Percentiles rank a stretch among this genome's conserved stretches.
phyloP scores from a whole-genome alignment of 73 alveolate genomes.

The Diophrys appendiculata region DNA sequence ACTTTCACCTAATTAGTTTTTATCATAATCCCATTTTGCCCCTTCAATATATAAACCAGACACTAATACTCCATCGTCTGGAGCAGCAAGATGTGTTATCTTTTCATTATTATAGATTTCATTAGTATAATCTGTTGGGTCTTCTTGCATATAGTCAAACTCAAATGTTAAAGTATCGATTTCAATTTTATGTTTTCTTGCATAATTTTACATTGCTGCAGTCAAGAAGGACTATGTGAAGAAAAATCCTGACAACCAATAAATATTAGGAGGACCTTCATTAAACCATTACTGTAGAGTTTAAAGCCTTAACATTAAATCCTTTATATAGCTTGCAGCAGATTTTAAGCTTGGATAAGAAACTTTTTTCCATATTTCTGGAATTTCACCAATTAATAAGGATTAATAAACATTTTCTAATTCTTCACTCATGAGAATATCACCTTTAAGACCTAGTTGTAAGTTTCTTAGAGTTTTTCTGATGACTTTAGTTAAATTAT shows the following conservation, averaged over 20 bases:
- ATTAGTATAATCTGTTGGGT: conserved; percentile 73
- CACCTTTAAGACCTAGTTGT: conserved; percentile 85
- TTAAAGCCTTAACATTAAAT: conserved; percentile 73
- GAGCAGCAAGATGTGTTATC: conserved; percentile 71
- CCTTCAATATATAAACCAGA: conserved; percentile 95
- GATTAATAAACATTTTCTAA: conserved; percentile 81
- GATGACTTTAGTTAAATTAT: conserved; percentile 79
- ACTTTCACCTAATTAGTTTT: conserved; percentile 79
- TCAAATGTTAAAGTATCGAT: conserved; percentile 93
- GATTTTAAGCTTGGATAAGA: conserved; percentile 86
- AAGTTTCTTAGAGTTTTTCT: conserved; percentile 76
- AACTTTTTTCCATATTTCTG: conserved; percentile 77
- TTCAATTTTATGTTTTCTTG: conserved; percentile 89
- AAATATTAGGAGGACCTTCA: conserved; percentile 82
- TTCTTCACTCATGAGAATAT: conserved; percentile 85
- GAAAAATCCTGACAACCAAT: conserved; percentile 73
- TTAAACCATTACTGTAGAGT: conserved; percentile 80
- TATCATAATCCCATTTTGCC: conserved; percentile 92
- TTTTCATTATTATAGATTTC: conserved; percentile 61
- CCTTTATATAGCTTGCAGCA: conserved; percentile 85
- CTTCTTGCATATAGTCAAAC: conserved; percentile 71
- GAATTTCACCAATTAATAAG: conserved; percentile 84
- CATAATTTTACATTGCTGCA: conserved; percentile 82
- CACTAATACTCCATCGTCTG: conserved; percentile 96
- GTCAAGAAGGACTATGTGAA: conserved; percentile 93